Conservation (phyloP, 805 yeast species). For the Metschnikowia sp. region DNA sequence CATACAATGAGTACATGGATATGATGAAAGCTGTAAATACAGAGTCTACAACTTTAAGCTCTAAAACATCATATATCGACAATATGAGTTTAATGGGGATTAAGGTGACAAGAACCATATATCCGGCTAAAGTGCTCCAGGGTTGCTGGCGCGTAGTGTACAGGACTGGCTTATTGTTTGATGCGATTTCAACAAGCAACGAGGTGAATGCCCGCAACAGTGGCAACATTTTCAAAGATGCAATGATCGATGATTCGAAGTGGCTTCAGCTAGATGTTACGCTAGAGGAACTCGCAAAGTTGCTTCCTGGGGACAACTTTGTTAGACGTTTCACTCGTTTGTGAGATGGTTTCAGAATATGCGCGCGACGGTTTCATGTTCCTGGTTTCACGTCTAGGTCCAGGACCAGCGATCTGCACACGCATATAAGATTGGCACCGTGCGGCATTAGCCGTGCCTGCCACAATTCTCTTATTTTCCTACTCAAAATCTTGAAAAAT, state of each 20-base stretch:
- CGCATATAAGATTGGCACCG: constrained; percentile 4
- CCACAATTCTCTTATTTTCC: background rate
- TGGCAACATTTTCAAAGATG: constrained; percentile 26
- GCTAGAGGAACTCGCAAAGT: constrained; percentile 46
- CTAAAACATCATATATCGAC: constrained; percentile 36
- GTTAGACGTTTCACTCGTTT: constrained; percentile 13
- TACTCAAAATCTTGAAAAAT: background rate
- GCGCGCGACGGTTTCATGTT: constrained; percentile 9
- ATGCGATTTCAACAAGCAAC: constrained; percentile 41
- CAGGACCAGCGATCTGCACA: constrained; percentile 4
- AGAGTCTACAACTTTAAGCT: constrained; percentile 24
- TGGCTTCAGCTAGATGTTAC: constrained; percentile 51
- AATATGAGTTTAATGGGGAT: constrained; percentile 30
- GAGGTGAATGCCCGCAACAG: constrained; percentile 34
- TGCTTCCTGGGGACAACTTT: constrained; percentile 15
- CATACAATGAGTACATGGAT: constrained; percentile 68
- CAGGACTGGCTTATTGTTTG: constrained; percentile 50
- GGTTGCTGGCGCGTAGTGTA: constrained; percentile 74
- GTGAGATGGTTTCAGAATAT: constrained; percentile 9
- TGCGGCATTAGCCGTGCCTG: background rate
- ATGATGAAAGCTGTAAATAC: constrained; percentile 47
- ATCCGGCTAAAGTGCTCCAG: constrained; percentile 60
- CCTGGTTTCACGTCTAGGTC: constrained; percentile 2
- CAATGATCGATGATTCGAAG: constrained; percentile 42
- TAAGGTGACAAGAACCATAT: constrained; percentile 43